phyloP scores from a whole-genome alignment of 2,329 filamentous ascomycete species.

The Fusarium lyarnte region DNA sequence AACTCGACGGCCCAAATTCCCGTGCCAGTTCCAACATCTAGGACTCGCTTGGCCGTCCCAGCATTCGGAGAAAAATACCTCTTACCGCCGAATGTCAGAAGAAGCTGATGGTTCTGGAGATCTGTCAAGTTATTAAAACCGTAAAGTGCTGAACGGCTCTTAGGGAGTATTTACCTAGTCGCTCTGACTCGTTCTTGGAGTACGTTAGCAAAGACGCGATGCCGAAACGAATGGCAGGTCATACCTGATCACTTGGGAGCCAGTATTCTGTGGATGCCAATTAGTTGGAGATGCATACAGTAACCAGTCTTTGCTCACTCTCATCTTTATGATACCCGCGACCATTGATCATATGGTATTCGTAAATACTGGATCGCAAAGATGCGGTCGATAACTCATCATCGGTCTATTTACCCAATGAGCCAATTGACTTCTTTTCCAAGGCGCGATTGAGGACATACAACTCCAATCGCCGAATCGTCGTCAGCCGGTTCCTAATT shows the following conservation, averaged over 20 bases:
- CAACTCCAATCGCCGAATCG: slow-evolving; percentile 13
- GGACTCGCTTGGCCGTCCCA: slow-evolving; percentile 14
- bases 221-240: rapidly evolving
- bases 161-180: no score
- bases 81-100: slow-evolving; percentile 19
- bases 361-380: slow-evolving; percentile 21
- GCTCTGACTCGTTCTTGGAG: slow-evolving; percentile 22
- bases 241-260: slow-evolving; percentile 25
- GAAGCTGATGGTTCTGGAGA: slow-evolving; percentile 26
- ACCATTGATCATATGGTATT: slow-evolving; percentile 23
- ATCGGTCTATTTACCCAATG: background rate
- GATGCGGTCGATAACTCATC: slow-evolving; percentile 29
- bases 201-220: rapidly evolving
- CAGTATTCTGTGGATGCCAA: background rate
- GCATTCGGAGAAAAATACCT: slow-evolving; percentile 4
- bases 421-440: no score
- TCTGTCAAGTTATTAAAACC: no score
- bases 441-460: background rate
- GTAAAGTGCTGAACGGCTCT: no score
- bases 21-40: slow-evolving; percentile 26
- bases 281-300: background rate
- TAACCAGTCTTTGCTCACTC: background rate
- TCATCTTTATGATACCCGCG: slow-evolving; percentile 23
- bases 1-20: slow-evolving; percentile 31
- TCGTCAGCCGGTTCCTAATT: background rate